Evolutionary conservation across 1,284 basidiomycete species (phyloP).

Genomic region (Fomitiporia mediterranea): DNA sequence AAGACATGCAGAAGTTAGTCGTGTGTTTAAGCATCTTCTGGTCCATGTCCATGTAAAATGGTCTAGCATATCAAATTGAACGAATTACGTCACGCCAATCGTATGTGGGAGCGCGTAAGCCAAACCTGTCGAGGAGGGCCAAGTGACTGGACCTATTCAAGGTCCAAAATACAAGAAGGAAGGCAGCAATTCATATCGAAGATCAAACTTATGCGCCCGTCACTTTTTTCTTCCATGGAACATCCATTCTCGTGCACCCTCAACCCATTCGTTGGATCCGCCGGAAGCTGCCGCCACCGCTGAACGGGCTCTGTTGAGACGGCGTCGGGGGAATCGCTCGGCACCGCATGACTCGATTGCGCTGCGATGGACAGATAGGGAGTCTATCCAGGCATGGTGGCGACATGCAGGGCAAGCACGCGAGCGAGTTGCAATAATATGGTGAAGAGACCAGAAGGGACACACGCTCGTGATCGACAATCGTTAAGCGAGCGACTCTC

Average conservation of each 20-base stretch:
- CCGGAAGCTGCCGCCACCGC: not conserved
- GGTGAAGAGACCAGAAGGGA: not conserved
- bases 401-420: no score
- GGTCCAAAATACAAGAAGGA: not conserved
- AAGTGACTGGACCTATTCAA: no score
- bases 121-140: no score
- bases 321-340: not conserved
- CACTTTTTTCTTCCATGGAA: not conserved
- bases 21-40: no score
- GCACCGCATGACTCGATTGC: not conserved
- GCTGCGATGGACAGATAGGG: no score
- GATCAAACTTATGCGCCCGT: constrained; percentile 1
- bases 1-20: no score
- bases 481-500: not conserved
- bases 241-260: not conserved
- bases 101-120: no score
- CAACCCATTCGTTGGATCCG: not conserved
- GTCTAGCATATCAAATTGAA: no score
- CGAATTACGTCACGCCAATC: no score
- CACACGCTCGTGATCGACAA: constrained; percentile 2
- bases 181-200: not conserved
- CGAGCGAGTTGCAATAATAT: no score
- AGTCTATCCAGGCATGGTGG: no score
- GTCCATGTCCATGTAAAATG: no score
- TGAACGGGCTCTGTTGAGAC: not conserved